phyloP scores from a whole-genome alignment of 148 eudicot species.

The Rhododendron vialii region DNA sequence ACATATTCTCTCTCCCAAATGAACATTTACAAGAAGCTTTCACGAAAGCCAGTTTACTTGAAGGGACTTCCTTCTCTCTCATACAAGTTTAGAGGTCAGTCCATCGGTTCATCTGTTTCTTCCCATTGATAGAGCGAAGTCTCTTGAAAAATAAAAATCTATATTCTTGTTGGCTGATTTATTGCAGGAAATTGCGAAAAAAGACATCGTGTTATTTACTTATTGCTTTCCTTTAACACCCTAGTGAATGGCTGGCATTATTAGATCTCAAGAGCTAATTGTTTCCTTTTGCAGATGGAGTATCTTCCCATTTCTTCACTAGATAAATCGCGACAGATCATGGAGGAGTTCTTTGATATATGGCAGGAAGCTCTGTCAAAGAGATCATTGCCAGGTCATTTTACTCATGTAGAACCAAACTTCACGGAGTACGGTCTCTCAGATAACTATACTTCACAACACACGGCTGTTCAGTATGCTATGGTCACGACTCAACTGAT shows the following conservation, averaged over 20 bases:
- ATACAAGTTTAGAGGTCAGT: neutral
- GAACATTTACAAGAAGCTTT: neutral
- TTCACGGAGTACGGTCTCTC: slow-evolving; percentile 67
- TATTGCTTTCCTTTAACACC: neutral
- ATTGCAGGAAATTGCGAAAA: neutral
- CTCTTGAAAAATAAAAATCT: neutral
- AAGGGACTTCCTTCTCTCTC: neutral
- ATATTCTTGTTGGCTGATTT: neutral
- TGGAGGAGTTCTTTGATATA: slow-evolving; percentile 68
- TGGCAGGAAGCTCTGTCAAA: slow-evolving; percentile 72
- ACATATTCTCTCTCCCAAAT: neutral
- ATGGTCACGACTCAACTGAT: slow-evolving; percentile 69
- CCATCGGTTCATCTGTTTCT: neutral
- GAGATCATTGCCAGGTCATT: slow-evolving; percentile 79
- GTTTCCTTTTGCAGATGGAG: slow-evolving; percentile 61
- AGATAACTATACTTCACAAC: slow-evolving; percentile 66
- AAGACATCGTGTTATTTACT: neutral
- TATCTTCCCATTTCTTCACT: slow-evolving; percentile 81
- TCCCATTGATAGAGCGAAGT: neutral
- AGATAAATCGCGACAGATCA: slow-evolving; percentile 63
- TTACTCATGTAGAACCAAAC: slow-evolving; percentile 64
- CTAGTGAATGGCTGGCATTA: neutral
- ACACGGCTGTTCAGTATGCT: slow-evolving; percentile 85
- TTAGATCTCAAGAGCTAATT: neutral
- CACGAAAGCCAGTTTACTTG: neutral